Evolutionary conservation across 2,329 filamentous ascomycete genomes (phyloP), one percentile per base, ranked within the genome.

Genomic region (Penicillium sp.): DNA sequence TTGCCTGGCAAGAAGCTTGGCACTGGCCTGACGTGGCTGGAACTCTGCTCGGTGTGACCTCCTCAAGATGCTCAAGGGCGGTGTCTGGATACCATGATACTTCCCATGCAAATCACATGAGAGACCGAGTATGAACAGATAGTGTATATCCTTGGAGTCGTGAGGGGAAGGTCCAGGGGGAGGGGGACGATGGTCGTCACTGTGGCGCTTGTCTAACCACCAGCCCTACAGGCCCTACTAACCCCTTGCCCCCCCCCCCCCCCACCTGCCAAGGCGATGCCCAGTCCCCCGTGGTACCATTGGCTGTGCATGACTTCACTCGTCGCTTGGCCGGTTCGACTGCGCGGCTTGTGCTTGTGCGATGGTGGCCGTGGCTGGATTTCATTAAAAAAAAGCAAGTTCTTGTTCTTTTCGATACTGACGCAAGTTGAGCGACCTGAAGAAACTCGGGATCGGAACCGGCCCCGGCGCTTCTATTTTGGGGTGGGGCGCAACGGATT

Each of bases 1-100:
- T 45, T 63, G 61, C 61, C 61, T 63, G 30, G 58, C 41, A 50
- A 13, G 27, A 36, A 42, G 17, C 56, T 59, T 59, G 56, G 56
- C 56, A 26, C 12, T 24, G 10, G 40, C 13, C 17, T 30, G 8
- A 45, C 15, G 32, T 39, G 15, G 39, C 51, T 57, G 46, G 46
- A 54, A 29, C 18, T 29, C 34, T 27, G 24, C 40, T 43, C 20
- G 7, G 27, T 52, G 27, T 42, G 49, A 30, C 46, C 29, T 29
- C 34, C n/a, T n/a, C 23, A 26, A 17, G 27, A 4, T 26, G 21
- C 36, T 17, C 10, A 20, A 40, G n/a, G 21, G 12, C 12, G 9
- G 13, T 26, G 13, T 17, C 8, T 13, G n/a, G 21, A 26, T 24
- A 40, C 7, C 8, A 24, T 26, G 17, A 21, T 36, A 10, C 4